Percentiles rank a stretch among this genome's conserved stretches.
These are phyloP conservation scores for Stagonosporopsis tanaceti DNA, from an alignment of 2,329 filamentous ascomycete species.

Conservation along the genomic window DNA sequence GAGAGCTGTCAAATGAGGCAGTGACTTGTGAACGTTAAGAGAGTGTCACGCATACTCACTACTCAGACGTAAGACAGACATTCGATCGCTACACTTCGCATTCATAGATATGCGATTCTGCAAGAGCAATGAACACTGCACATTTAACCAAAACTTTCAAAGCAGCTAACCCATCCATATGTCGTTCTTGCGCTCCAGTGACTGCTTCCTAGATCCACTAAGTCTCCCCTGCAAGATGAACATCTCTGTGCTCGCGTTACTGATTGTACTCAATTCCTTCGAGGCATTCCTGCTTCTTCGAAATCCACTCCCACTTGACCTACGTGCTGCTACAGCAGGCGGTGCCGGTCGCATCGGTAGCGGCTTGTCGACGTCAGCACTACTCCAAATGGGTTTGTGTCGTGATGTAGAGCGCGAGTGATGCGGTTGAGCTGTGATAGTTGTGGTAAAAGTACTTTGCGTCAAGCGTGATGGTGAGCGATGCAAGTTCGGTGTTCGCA, in stretches of 20 bases:
- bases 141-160: neutral
- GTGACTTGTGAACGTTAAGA: neutral
- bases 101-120: neutral
- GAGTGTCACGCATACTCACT: neutral
- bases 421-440: slow-evolving; percentile 11
- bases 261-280: slow-evolving; percentile 7
- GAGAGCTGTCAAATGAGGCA: neutral
- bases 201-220: slow-evolving; percentile 1
- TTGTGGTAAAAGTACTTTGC: slow-evolving; percentile 12
- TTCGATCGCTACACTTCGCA: neutral
- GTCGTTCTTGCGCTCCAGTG: slow-evolving; percentile 7
- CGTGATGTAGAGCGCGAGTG: slow-evolving; percentile 10
- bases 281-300: slow-evolving; percentile 8
- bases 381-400: neutral
- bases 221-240: slow-evolving; percentile 14
- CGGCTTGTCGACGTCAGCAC: slow-evolving; percentile 9
- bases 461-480: slow-evolving; percentile 1
- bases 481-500: slow-evolving; percentile 1
- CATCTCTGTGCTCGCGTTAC: slow-evolving; percentile 13
- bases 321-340: neutral
- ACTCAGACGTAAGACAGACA: neutral
- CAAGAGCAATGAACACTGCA: neutral
- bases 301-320: neutral
- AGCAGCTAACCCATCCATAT: slow-evolving; percentile 8
- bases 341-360: slow-evolving; percentile 12